A percentile compares a stretch with the other conserved stretches of the same genome.
Evolutionary conservation across 441 rosid species (phyloP).

Genomic region (Lepidium campestre): DNA sequence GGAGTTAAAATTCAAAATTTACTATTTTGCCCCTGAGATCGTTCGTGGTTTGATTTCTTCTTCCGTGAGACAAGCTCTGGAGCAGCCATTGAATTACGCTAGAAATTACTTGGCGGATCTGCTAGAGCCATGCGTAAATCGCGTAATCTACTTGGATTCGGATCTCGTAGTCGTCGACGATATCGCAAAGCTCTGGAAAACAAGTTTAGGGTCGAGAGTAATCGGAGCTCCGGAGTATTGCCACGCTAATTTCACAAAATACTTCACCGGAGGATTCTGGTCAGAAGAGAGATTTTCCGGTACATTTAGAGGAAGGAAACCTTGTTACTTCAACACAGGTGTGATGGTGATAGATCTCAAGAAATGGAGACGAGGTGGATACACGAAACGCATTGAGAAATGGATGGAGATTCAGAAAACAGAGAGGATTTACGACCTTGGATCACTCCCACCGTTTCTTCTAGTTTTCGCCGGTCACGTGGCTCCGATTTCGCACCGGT

Average conservation of each 20-base stretch:
- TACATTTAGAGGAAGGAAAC: slow-evolving; percentile 49
- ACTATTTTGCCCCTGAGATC: slow-evolving; percentile 69
- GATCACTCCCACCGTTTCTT: slow-evolving; percentile 78
- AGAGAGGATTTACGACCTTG: slow-evolving; percentile 74
- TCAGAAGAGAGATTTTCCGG: slow-evolving; percentile 41
- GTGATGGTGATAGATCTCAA: slow-evolving; percentile 88
- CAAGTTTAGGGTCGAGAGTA: slow-evolving; percentile 44
- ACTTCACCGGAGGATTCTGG: slow-evolving; percentile 75
- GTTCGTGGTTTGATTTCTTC: slow-evolving; percentile 71
- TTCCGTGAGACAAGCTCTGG: slow-evolving; percentile 85
- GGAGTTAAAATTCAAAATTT: slow-evolving; percentile 60
- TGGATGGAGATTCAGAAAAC: slow-evolving; percentile 91
- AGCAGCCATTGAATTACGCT: slow-evolving; percentile 87
- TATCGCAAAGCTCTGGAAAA: slow-evolving; percentile 65
- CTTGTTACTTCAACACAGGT: slow-evolving; percentile 85
- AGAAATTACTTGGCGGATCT: slow-evolving; percentile 80
- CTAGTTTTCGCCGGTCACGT: slow-evolving; percentile 75
- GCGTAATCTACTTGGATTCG: slow-evolving; percentile 82
- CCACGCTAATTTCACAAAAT: slow-evolving; percentile 75
- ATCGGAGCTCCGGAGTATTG: slow-evolving; percentile 93
- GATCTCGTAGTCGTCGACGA: slow-evolving; percentile 81
- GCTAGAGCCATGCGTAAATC: slow-evolving; percentile 64
- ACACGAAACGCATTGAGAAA: slow-evolving; percentile 67
- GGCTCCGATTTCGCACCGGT: slow-evolving; percentile 82
- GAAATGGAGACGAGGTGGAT: slow-evolving; percentile 68